Evolutionary conservation across 2,329 filamentous ascomycete genomes (phyloP).

Genomic region (Fusarium secorum): DNA sequence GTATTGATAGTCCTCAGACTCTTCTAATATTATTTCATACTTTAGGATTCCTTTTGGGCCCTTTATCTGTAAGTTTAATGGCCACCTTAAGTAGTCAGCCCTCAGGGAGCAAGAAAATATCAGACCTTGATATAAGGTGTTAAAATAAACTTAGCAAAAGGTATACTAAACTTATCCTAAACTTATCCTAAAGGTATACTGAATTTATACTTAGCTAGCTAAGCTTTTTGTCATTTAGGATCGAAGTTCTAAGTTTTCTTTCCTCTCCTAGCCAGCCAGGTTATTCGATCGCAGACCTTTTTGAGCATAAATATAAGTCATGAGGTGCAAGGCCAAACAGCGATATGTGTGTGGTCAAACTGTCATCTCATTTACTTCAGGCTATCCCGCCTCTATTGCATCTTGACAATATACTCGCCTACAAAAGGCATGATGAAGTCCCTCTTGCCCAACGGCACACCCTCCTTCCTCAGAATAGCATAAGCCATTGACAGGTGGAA

Average conservation of each 20-base stretch:
- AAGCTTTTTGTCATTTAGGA: background rate
- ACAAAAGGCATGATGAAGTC: conserved; percentile 55
- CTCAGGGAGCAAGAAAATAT: background rate
- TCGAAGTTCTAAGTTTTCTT: background rate
- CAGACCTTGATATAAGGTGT: background rate
- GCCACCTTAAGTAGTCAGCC: background rate
- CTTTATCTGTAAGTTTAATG: background rate
- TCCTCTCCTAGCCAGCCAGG: background rate
- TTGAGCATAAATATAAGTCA: background rate
- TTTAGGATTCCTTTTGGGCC: background rate
- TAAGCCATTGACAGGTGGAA: conserved; percentile 69
- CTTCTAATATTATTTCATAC: background rate
- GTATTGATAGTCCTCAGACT: background rate
- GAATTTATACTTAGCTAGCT: background rate
- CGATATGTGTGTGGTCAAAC: background rate
- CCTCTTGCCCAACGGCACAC: conserved; percentile 65
- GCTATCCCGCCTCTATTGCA: background rate
- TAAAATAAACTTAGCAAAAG: background rate
- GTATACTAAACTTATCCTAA: background rate
- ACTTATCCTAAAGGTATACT: background rate
- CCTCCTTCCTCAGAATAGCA: conserved; percentile 63
- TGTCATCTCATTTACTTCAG: background rate
- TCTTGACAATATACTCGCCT: conserved; percentile 30
- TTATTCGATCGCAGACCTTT: background rate
- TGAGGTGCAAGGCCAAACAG: background rate